Base-by-base conservation (phyloP, 1,284 basidiomycete species). In the Mycosarcoma maydis region DNA sequence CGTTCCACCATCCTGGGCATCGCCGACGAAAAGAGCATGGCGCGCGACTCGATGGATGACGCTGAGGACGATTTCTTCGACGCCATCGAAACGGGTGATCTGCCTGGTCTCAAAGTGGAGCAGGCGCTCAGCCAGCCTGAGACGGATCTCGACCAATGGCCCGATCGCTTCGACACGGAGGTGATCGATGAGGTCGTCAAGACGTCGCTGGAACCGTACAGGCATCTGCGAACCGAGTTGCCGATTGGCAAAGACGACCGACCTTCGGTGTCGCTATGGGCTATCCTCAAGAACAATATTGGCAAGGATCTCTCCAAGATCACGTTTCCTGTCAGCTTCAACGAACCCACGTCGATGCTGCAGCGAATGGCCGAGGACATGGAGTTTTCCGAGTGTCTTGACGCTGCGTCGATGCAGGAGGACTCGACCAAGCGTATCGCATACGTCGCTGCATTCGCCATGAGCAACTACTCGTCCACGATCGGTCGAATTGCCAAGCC, bases 31-130 rank as follows among this genome's bases (percentile, higher is more conserved):
- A 46, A 36, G 37, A 32, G 30, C 39, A 41, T 47, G 43, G 39
- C 42, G 9, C 60, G 56, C 38, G 72, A 70, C 44, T 53, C 54
- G 49, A 44, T 67, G 16, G 90, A 90, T 1, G 92, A 94, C 69
- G 91, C 92, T 47, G 92, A 94, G 77, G 94, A 98, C 83, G 94
- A 98, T 83, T 98, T 98, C 84, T 98, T 96, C 78, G 95, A 98
- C 80, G 94, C 94, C 17, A 94, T 97, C 77, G 95, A 98, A 79
- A 84, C 88, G 10, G 90, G 75, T 45, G 72, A 80, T 44, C 41
- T 78, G 56, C 75, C 78, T 6, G 73, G 73, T 20, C 67, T 80
- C 30, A 67, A 73, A 36, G 67, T 80, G 9, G 76, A 79, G 29
- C 57, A 44, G 32, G 52, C 74, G 30, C 59, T 80, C 11, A 34